A percentile compares a stretch with the other conserved stretches of the same genome.
These are phyloP conservation scores for Cryptococcus sp. DNA, from an alignment of 1,284 basidiomycete species.

Conservation along the genomic window DNA sequence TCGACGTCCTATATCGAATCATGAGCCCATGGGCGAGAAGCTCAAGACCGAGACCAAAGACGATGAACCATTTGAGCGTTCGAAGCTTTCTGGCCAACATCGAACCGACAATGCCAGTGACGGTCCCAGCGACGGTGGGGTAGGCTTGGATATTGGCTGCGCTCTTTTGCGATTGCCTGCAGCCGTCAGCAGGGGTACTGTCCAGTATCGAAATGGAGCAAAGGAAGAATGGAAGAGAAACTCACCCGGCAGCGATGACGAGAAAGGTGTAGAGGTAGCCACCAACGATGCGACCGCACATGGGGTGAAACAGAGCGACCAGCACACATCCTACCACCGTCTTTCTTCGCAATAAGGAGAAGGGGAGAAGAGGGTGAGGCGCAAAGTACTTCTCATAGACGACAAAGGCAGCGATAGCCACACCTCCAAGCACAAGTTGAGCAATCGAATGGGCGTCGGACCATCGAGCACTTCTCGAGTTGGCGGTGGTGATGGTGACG, in stretches of 20 bases:
- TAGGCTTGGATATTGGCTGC: slow-evolving; percentile 32
- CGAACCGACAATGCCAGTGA: slow-evolving; percentile 27
- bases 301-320: slow-evolving; percentile 39
- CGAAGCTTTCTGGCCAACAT: slow-evolving; percentile 23
- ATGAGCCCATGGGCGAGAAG: slow-evolving; percentile 36
- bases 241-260: slow-evolving; percentile 19
- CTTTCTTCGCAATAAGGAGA: slow-evolving; percentile 34
- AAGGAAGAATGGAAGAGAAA: not conserved
- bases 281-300: slow-evolving; percentile 34
- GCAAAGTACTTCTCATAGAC: slow-evolving; percentile 37
- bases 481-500: slow-evolving; percentile 42
- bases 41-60: slow-evolving; percentile 35
- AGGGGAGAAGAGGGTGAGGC: slow-evolving; percentile 39
- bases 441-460: slow-evolving; percentile 38
- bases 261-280: slow-evolving; percentile 35
- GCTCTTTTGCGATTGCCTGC: slow-evolving; percentile 22
- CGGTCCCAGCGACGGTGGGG: slow-evolving; percentile 27
- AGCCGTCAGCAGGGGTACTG: slow-evolving; percentile 20
- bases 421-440: slow-evolving; percentile 33
- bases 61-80: slow-evolving; percentile 38
- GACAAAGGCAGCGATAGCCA: slow-evolving; percentile 26
- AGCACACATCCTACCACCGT: slow-evolving; percentile 37
- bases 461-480: slow-evolving; percentile 36
- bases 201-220: too few relatives aligned
- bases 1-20: slow-evolving; percentile 34